Evolutionary conservation across 2,329 filamentous ascomycete genomes (phyloP).

Genomic region (Seiridium unicorne): DNA sequence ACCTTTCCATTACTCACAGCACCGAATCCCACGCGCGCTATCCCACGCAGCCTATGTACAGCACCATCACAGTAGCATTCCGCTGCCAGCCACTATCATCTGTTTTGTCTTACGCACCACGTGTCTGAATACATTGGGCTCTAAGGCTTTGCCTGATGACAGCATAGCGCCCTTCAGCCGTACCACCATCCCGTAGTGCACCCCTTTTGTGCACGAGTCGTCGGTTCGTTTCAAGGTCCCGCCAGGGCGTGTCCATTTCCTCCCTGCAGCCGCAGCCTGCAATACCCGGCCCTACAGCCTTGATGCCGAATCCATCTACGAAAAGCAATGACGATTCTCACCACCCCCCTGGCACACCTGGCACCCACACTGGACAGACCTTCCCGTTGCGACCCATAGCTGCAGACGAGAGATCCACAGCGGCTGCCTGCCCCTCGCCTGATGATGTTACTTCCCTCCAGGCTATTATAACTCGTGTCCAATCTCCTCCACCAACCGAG

Average conservation of each 20-base stretch:
- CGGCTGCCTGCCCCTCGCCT: constrained; percentile 18
- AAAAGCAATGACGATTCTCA: constrained; percentile 14
- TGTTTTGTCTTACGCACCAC: background rate
- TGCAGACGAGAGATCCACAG: constrained; percentile 9
- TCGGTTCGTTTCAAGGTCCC: background rate
- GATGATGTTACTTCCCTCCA: constrained; percentile 2
- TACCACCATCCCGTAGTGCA: background rate
- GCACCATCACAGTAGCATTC: no score
- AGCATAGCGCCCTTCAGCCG: background rate
- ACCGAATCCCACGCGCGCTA: background rate
- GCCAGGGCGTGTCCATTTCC: constrained; percentile 1
- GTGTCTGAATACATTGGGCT: background rate
- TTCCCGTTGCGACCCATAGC: constrained; percentile 25
- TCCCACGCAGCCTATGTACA: background rate
- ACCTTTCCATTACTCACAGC: background rate
- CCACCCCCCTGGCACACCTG: constrained; percentile 9
- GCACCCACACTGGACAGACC: constrained; percentile 16
- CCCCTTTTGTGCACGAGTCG: background rate
- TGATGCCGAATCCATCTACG: constrained; percentile 16
- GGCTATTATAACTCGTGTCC: constrained; percentile 12
- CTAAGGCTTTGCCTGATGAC: background rate
- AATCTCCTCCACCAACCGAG: constrained; percentile 15
- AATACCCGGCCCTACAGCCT: constrained; percentile 1
- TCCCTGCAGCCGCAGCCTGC: background rate
- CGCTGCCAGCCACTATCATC: background rate